phyloP scores from a whole-genome alignment of 176 grass and related monocot species.

The Hyparrhenia diplandra region DNA sequence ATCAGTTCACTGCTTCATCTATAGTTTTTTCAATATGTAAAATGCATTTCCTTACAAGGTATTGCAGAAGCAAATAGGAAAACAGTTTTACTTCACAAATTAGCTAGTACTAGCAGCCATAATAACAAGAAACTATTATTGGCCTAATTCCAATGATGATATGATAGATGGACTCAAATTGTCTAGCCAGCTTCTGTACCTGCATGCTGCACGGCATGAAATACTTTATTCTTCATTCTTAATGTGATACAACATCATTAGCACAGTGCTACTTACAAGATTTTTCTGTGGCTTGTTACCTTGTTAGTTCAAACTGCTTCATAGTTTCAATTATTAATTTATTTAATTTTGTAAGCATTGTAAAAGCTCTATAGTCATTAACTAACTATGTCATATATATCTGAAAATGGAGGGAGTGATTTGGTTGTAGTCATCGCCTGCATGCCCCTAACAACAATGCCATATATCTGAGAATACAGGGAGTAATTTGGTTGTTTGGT shows the following conservation, averaged over 20 bases:
- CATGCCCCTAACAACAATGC: background rate
- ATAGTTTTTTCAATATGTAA: background rate
- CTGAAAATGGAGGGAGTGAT: background rate
- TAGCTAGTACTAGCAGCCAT: background rate
- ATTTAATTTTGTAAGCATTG: background rate
- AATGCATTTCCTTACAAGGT: background rate
- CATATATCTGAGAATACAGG: background rate
- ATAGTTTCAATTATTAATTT: background rate
- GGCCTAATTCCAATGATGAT: too few species aligned
- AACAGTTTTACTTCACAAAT: background rate
- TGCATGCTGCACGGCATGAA: background rate
- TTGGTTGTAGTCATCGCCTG: background rate
- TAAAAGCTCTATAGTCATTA: background rate
- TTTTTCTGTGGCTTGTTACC: background rate
- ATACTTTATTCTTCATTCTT: background rate
- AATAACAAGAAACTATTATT: background rate
- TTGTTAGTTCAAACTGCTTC: background rate
- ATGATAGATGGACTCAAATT: too few species aligned
- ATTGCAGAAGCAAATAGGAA: background rate
- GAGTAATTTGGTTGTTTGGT: background rate
- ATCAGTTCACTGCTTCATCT: background rate
- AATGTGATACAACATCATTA: background rate
- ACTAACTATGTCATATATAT: background rate
- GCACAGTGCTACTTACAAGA: background rate
- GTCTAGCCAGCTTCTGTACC: background rate